phyloP scores from a whole-genome alignment of 192 early-diverging fungal species.

The Backusella westeae region DNA sequence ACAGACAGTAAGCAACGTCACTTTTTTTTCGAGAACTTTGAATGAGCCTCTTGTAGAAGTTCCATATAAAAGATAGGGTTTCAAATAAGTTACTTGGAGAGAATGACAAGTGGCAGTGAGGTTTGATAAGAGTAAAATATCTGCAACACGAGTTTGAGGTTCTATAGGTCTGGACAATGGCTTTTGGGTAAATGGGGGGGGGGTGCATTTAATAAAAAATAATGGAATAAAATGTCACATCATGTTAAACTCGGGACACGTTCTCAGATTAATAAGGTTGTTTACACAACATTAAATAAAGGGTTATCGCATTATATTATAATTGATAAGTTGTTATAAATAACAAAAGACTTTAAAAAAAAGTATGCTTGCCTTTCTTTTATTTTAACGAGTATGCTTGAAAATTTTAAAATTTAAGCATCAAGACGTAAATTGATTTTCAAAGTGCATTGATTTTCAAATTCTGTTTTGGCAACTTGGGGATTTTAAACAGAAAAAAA shows the following conservation, averaged over 20 bases:
- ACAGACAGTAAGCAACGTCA: no score
- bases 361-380: not conserved
- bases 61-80: no score
- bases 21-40: no score
- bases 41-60: no score
- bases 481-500: not conserved
- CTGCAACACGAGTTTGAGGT: not conserved
- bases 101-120: not conserved
- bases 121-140: not conserved
- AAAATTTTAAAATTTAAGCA: not conserved
- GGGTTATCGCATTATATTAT: not conserved
- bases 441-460: not conserved
- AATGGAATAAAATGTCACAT: not conserved
- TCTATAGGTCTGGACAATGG: not conserved
- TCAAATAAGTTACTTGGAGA: not conserved
- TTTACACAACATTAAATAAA: not conserved
- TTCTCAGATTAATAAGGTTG: not conserved
- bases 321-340: not conserved
- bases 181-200: not conserved
- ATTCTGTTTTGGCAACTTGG: not conserved
- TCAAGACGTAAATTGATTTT: no score
- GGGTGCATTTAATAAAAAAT: not conserved
- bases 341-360: not conserved
- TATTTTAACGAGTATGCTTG: not conserved
- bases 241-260: not conserved